Evolutionary conservation across 2,329 filamentous ascomycete species (phyloP).

Genomic region (Paraphaeosphaeria sporulosa): DNA sequence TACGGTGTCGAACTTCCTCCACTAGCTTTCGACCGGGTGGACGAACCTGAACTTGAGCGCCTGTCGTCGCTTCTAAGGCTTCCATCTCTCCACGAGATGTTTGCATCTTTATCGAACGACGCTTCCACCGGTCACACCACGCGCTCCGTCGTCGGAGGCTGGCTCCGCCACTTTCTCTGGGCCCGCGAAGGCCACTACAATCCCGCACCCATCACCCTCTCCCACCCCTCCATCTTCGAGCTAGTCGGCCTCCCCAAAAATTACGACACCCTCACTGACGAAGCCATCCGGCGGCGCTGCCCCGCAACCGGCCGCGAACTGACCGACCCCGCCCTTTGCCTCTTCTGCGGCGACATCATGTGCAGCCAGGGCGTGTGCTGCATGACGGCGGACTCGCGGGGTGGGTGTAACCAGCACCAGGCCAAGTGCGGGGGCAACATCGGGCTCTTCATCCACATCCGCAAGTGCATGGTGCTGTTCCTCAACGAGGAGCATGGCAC

Average conservation of each 20-base stretch:
- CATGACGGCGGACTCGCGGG: constrained; percentile 66
- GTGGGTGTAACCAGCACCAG: constrained; percentile 86
- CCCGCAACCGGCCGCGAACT: constrained; percentile 91
- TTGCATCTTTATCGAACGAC: constrained; percentile 61
- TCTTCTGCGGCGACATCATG: constrained; percentile 96
- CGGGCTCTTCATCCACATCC: constrained; percentile 95
- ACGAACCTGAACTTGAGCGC: constrained; percentile 80
- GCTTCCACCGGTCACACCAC: constrained; percentile 46
- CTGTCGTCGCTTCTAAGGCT: constrained; percentile 78
- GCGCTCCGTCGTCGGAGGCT: constrained; percentile 66
- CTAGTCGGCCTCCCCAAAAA: constrained; percentile 90
- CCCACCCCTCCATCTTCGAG: constrained; percentile 93
- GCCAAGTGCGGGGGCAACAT: constrained; percentile 86
- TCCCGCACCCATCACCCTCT: constrained; percentile 58
- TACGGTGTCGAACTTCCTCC: constrained; percentile 88
- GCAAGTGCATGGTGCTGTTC: constrained; percentile 92
- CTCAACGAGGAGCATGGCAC: constrained; percentile 82
- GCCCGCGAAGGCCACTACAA: constrained; percentile 52
- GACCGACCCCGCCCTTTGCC: constrained; percentile 86
- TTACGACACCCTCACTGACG: constrained; percentile 91
- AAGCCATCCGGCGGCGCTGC: constrained; percentile 82
- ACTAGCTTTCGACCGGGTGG: constrained; percentile 61
- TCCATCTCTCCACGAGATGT: constrained; percentile 81
- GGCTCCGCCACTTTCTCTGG: constrained; percentile 72
- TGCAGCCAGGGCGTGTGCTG: constrained; percentile 96